Evolutionary conservation across 2,329 filamentous ascomycete species (phyloP), one percentile per base, ranked within the genome.

Genomic region (Aureobasidium sp.): DNA sequence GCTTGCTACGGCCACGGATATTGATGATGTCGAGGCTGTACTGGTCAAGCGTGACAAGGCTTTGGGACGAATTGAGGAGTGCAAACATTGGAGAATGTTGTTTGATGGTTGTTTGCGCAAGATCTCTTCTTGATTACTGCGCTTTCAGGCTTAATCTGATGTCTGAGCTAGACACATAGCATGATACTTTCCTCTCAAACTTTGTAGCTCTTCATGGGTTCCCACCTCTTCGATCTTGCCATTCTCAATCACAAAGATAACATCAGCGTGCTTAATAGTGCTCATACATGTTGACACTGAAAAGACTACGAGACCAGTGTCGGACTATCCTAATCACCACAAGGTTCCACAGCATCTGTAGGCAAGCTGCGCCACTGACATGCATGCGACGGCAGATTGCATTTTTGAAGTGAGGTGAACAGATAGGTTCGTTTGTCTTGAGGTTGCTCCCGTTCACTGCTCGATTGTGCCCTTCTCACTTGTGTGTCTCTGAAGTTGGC

Each of bases 141-240:
- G 3, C n/a, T 36, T 32, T 8, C 29, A 37, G 15, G 34, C 67
- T 57, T 70, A 66, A 68, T 78, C 77, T 55, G 79, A 65, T 29
- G 71, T 71, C 67, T 79, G 77, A 17, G 73, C 74, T 65, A 74
- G 62, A 66, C 75, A 77, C 77, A 78, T 78, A 39, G 75, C 76
- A 65, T 72, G 74, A 64, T 79, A 79, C 65, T 73, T 68, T 7
- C 76, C 76, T 44, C 69, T 72, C 63, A 67, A 68, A 8, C 66
- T 67, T 47, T 76, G 66, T 59, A 79, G 64, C 63, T 78, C 73
- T 47, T 70, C 68, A 67, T 79, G 78, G 1, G 69, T 73, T 0
- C 76, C 75, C 29, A 61, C 57, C 65, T 78, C 76, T 15, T 70
- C 71, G 26, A 78, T 70, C 41, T 66, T 70, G 0, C 76, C 76